A percentile compares a stretch with the other conserved stretches of the same genome.
These are phyloP conservation scores for Rusavskia elegans DNA, from an alignment of 495 filamentous ascomycete genomes.

Conservation along the genomic window DNA sequence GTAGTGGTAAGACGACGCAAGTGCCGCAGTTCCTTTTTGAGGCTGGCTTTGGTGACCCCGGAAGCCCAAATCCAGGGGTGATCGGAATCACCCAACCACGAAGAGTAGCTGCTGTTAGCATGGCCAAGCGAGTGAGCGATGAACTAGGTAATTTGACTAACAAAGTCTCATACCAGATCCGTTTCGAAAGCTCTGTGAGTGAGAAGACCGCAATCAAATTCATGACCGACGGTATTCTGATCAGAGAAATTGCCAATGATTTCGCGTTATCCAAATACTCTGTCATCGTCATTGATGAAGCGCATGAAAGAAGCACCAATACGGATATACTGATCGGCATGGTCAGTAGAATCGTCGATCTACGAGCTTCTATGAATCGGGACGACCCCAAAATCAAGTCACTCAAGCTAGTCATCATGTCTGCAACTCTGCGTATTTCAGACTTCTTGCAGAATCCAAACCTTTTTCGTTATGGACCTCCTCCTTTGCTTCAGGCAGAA, in stretches of 20 bases:
- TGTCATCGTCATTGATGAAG: conserved; percentile 87
- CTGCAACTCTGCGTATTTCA: conserved; percentile 76
- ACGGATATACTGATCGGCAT: conserved; percentile 96
- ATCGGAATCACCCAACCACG: conserved; percentile 92
- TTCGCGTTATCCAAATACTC: conserved; percentile 89
- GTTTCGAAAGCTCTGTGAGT: conserved; percentile 76
- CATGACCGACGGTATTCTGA: conserved; percentile 95
- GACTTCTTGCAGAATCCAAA: conserved; percentile 75
- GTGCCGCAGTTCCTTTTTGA: conserved; percentile 92
- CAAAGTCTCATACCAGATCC: conserved; percentile 83
- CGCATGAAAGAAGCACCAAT: conserved; percentile 93
- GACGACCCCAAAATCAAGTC: conserved; percentile 52
- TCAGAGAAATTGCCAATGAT: conserved; percentile 82
- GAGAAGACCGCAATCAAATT: conserved; percentile 89
- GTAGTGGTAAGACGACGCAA: conserved; percentile 95
- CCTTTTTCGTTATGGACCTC: conserved; percentile 59
- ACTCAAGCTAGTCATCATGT: conserved; percentile 96
- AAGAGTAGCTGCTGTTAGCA: conserved; percentile 83
- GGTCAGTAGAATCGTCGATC: conserved; percentile 77
- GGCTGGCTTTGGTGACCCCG: conserved; percentile 70
- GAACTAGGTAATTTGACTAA: conserved; percentile 52
- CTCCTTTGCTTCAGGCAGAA: conserved; percentile 77
- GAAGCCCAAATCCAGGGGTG: conserved; percentile 69
- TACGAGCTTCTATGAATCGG: conserved; percentile 46
- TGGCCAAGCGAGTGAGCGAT: conserved; percentile 79